Conservation (phyloP, 495 filamentous ascomycete species). For the Lasiosphaeria ovina region DNA sequence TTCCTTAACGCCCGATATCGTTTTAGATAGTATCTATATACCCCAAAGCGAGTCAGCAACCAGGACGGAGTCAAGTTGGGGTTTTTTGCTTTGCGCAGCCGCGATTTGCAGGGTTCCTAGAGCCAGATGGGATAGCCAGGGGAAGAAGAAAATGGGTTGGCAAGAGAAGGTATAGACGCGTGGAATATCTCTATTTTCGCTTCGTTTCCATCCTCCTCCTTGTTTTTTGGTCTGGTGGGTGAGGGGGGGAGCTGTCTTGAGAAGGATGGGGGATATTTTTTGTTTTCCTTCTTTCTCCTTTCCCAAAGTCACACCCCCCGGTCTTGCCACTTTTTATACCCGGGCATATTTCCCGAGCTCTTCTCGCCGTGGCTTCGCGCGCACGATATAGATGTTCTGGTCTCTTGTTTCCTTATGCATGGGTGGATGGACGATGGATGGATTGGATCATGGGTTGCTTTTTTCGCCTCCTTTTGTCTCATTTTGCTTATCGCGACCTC, state of each 20-base stretch:
- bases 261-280: not conserved
- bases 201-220: not conserved
- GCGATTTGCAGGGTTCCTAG: no score
- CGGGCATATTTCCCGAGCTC: no score
- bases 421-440: not conserved
- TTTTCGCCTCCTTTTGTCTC: not conserved
- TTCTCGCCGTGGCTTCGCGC: no score
- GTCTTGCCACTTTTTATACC: no score
- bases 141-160: not conserved
- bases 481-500: not conserved
- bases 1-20: slow-evolving; percentile 84
- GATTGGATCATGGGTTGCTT: not conserved
- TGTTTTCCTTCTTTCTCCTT: not conserved
- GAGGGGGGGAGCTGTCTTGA: no score
- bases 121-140: not conserved
- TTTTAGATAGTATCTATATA: slow-evolving; percentile 85
- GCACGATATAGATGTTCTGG: slow-evolving; percentile 1
- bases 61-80: not conserved
- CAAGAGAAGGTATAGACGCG: not conserved
- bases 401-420: not conserved
- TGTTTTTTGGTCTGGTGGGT: not conserved
- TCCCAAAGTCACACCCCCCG: no score
- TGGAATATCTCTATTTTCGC: not conserved
- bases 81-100: not conserved
- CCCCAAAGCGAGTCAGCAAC: slow-evolving; percentile 12